Conservation (phyloP, 2,329 filamentous ascomycete genomes). For the Pseudogymnoascus sp. region DNA sequence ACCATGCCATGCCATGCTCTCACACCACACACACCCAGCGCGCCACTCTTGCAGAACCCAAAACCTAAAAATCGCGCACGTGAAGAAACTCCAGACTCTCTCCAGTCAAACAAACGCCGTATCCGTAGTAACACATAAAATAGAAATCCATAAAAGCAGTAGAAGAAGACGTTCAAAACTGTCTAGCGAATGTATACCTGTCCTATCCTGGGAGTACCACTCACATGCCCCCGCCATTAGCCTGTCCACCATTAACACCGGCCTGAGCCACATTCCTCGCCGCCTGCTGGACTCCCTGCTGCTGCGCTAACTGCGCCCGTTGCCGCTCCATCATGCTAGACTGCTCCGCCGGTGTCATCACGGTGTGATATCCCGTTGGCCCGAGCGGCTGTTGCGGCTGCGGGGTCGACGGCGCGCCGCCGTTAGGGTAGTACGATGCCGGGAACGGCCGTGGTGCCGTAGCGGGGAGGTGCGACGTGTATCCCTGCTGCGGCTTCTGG, state of each 20-base stretch:
- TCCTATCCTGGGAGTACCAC: background rate
- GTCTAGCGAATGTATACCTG: background rate
- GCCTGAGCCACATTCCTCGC: background rate
- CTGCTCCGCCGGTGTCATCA: conserved; percentile 29
- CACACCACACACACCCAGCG: background rate
- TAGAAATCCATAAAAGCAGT: background rate
- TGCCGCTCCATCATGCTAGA: conserved; percentile 30
- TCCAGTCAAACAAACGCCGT: background rate
- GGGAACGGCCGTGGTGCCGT: conserved; percentile 14
- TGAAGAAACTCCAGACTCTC: background rate
- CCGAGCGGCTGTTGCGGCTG: conserved; percentile 19
- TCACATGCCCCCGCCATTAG: background rate
- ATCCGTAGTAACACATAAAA: conserved; percentile 1
- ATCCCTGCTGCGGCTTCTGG: conserved; percentile 22
- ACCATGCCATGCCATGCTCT: background rate
- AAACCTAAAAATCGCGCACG: background rate
- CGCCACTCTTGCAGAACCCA: background rate
- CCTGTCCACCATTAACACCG: background rate
- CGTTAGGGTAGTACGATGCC: background rate
- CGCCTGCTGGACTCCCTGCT: conserved; percentile 12
- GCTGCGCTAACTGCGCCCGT: conserved; percentile 28
- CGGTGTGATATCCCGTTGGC: conserved; percentile 23
- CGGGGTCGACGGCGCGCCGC: conserved; percentile 13
- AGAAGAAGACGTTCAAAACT: background rate
- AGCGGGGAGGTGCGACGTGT: conserved; percentile 15